Percentiles rank a stretch among this genome's conserved stretches.
phyloP scores from a whole-genome alignment of 1,284 basidiomycete genomes.

The Xerocomus nothofagi region DNA sequence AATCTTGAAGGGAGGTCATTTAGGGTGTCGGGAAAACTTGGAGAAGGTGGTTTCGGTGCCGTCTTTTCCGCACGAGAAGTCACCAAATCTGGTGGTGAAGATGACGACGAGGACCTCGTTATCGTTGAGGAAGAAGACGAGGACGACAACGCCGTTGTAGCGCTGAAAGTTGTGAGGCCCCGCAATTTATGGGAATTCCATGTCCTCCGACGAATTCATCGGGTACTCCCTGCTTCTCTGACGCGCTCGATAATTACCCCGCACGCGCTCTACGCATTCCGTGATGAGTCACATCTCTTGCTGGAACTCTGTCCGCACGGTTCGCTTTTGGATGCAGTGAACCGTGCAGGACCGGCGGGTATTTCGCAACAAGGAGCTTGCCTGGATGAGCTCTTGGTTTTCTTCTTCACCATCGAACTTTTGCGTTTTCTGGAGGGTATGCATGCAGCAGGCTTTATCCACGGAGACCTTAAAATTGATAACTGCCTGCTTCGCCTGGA shows the following conservation, averaged over 20 bases:
- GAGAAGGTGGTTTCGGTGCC: conserved; percentile 95
- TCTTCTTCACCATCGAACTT: conserved; percentile 95
- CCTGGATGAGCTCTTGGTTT: conserved; percentile 90
- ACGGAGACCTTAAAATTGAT: conserved; percentile 99
- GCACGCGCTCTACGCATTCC: conserved; percentile 76
- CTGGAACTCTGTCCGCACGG: conserved; percentile 91
- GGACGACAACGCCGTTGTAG: conserved; percentile 63
- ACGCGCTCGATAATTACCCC: conserved; percentile 72
- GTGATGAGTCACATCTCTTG: conserved; percentile 89
- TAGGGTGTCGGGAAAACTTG: conserved; percentile 82
- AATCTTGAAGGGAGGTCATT: conserved; percentile 63
- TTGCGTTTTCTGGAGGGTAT: conserved; percentile 82
- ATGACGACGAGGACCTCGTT: conserved; percentile 57
- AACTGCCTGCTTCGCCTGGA: conserved; percentile 94
- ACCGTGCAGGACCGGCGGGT: conserved; percentile 71
- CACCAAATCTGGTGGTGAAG: conserved; percentile 36
- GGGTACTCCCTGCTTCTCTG: conserved; percentile 55
- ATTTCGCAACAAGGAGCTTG: conserved; percentile 77
- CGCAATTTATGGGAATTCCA: conserved; percentile 93
- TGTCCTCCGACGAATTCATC: conserved; percentile 78
- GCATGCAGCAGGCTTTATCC: conserved; percentile 84
- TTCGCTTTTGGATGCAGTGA: conserved; percentile 91
- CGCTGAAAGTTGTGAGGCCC: conserved; percentile 92
- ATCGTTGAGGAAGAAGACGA: conserved; percentile 60
- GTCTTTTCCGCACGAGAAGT: conserved; percentile 83